Evolutionary conservation across 164 flowering plant species (phyloP).

Genomic region (Piper longum): DNA sequence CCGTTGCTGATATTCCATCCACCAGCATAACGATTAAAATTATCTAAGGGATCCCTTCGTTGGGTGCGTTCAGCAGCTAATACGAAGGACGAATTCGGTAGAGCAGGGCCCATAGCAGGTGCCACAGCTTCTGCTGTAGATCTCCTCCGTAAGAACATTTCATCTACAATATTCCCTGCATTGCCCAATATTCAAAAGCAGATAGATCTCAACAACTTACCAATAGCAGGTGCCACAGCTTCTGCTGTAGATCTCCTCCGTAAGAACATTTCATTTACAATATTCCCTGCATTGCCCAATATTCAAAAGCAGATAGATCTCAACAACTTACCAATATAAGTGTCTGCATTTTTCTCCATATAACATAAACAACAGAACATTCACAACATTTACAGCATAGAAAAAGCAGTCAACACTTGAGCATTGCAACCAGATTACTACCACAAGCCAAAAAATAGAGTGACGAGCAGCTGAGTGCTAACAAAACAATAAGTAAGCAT

Average conservation of each 20-base stretch:
- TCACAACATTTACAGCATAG: no score
- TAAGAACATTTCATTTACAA: slow-evolving; percentile 4
- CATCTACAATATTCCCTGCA: not conserved
- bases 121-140: slow-evolving; percentile 10
- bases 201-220: no score
- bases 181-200: no score
- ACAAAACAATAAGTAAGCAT: no score
- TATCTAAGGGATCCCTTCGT: slow-evolving; percentile 32
- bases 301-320: no score
- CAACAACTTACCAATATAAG: no score
- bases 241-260: slow-evolving; percentile 16
- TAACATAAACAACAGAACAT: no score
- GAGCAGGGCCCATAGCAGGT: not conserved
- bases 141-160: slow-evolving; percentile 13
- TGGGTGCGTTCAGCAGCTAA: slow-evolving; percentile 31
- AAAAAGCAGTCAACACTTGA: no score
- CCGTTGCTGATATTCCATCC: slow-evolving; percentile 37
- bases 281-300: not conserved
- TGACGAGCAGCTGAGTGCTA: no score
- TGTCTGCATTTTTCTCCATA: no score
- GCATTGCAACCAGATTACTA: no score
- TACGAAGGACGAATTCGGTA: slow-evolving; percentile 12
- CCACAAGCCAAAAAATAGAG: no score
- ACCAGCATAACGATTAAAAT: slow-evolving; percentile 25
- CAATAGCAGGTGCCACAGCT: slow-evolving; percentile 5